These are phyloP conservation scores for Articulospora tetracladia DNA, from an alignment of 495 filamentous ascomycete species.

Conservation along the genomic window DNA sequence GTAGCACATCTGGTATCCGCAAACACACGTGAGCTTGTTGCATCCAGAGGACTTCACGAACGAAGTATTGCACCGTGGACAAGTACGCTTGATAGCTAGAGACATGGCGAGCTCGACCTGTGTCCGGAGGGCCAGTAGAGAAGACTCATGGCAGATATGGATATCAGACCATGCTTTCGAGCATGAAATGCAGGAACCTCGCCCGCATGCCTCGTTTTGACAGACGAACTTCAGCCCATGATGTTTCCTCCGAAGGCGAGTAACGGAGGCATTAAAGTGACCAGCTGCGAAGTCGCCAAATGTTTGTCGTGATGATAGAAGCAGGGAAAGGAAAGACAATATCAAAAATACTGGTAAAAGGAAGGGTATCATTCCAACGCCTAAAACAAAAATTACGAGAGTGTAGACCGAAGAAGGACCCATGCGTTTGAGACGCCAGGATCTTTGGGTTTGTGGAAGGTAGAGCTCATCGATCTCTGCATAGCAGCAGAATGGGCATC, in stretches of 20 bases:
- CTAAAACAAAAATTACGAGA: constrained; percentile 37
- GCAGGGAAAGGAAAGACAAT: constrained; percentile 31
- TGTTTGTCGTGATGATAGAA: constrained; percentile 32
- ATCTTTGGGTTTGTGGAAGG: constrained; percentile 42
- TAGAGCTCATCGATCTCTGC: constrained; percentile 82
- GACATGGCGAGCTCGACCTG: constrained; percentile 89
- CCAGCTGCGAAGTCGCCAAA: constrained; percentile 32
- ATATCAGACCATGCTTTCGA: constrained; percentile 63
- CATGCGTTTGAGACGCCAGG: constrained; percentile 46
- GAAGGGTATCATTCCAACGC: constrained; percentile 45
- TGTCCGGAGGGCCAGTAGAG: constrained; percentile 76
- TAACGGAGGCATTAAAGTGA: constrained; percentile 50
- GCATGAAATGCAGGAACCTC: constrained; percentile 75
- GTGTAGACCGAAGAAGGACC: constrained; percentile 34
- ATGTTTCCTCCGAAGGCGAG: constrained; percentile 58
- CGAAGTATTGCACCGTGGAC: constrained; percentile 80
- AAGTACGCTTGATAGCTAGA: constrained; percentile 91
- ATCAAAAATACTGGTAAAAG: constrained; percentile 46
- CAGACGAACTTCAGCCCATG: constrained; percentile 72
- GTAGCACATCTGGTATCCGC: constrained; percentile 97
- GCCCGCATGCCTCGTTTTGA: constrained; percentile 58
- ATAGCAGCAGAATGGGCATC: constrained; percentile 89
- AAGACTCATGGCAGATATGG: constrained; percentile 77
- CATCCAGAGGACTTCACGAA: constrained; percentile 93
- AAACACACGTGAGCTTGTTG: constrained; percentile 97